Percentiles rank a stretch among this genome's conserved stretches.
Conservation (phyloP, 805 yeast genomes). For the Pichia insulana region DNA sequence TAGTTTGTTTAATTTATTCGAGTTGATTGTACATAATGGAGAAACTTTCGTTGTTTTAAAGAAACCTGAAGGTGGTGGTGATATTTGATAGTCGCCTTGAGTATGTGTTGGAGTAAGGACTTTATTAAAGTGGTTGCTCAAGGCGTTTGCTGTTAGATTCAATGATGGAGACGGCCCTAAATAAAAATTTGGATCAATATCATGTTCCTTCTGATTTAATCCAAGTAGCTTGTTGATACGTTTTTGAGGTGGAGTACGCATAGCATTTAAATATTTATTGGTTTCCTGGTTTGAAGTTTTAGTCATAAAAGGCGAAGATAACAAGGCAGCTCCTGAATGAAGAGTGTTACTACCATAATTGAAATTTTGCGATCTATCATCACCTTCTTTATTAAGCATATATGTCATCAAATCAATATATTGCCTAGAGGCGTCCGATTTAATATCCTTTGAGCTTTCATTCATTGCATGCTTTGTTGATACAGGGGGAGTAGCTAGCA, state of each 20-base stretch:
- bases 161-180: neutral
- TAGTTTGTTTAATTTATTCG: constrained; percentile 4
- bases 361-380: neutral
- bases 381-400: neutral
- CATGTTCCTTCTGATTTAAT: neutral
- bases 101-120: neutral
- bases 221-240: neutral
- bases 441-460: no score
- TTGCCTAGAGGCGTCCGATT: no score
- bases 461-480: neutral
- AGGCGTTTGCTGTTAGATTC: neutral
- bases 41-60: neutral
- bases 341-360: no score
- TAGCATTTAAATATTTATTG: neutral
- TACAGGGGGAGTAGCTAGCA: constrained; percentile 5
- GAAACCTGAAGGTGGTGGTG: constrained; percentile 8
- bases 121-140: neutral
- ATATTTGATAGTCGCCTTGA: neutral
- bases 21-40: neutral
- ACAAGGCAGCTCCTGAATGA: neutral
- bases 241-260: neutral
- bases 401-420: constrained; percentile 7
- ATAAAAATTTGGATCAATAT: neutral
- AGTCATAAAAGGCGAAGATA: neutral
- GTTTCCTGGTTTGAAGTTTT: neutral